Evolutionary conservation across 2,329 filamentous ascomycete species (phyloP).

Genomic region (Hymenoscyphus occultus): DNA sequence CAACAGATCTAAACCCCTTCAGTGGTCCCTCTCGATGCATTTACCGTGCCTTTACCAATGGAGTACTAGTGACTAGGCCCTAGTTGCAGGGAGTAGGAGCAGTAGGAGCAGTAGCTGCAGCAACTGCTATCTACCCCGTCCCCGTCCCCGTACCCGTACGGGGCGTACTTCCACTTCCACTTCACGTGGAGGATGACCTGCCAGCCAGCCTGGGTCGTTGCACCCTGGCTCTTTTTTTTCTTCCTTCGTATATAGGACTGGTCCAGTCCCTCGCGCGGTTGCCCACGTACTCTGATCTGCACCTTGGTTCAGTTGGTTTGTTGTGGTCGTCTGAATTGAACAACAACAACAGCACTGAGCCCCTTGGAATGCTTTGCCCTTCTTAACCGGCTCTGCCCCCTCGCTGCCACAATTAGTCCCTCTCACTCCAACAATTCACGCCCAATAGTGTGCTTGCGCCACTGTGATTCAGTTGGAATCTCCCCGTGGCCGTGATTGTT

Average conservation of each 20-base stretch:
- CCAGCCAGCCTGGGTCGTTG: background rate
- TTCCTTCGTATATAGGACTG: background rate
- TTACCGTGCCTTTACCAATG: too few relatives aligned
- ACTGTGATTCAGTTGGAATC: background rate
- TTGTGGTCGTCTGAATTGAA: background rate
- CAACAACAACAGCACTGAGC: background rate
- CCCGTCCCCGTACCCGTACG: too few relatives aligned
- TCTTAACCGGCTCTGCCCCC: background rate
- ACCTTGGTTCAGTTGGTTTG: background rate
- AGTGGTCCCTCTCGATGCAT: too few relatives aligned
- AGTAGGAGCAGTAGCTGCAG: background rate
- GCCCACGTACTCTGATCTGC: background rate
- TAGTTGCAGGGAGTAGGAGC: background rate
- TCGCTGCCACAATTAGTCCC: background rate
- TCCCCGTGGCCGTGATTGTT: background rate
- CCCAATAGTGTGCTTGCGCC: background rate
- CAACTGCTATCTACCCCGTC: background rate
- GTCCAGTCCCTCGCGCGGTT: background rate
- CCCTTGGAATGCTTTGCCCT: background rate
- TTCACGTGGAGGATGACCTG: background rate
- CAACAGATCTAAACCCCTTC: background rate
- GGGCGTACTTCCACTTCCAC: background rate
- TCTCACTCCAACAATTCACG: background rate
- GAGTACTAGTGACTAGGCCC: background rate
- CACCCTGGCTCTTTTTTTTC: background rate